phyloP scores from a whole-genome alignment of 345 rosid species.

The Psidium guajava region DNA sequence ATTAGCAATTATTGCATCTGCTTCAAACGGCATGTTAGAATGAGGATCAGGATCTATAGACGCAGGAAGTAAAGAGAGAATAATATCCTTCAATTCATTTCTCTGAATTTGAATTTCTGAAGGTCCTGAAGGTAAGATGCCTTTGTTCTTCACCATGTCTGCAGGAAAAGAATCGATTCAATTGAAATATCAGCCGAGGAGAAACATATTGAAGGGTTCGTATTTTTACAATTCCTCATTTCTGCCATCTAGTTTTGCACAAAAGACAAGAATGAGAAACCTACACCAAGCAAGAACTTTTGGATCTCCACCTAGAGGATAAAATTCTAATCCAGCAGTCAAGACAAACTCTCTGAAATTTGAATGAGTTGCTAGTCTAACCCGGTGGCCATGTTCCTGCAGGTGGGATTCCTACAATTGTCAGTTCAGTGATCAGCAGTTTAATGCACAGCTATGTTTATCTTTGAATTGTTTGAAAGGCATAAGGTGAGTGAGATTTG shows the following conservation, averaged over 20 bases:
- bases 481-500: background rate
- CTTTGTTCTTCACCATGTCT: conserved; percentile 66
- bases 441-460: background rate
- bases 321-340: conserved; percentile 63
- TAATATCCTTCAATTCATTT: conserved; percentile 36
- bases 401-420: background rate
- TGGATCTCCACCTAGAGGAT: conserved; percentile 58
- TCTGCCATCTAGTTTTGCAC: background rate
- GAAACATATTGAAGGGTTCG: background rate
- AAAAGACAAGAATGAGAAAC: conserved; percentile 11
- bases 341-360: conserved; percentile 59
- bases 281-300: conserved; percentile 63
- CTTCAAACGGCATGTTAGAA: conserved; percentile 19
- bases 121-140: conserved; percentile 48
- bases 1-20: conserved; percentile 47
- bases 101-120: conserved; percentile 44
- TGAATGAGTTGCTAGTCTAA: conserved; percentile 59
- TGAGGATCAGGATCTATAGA: conserved; percentile 32
- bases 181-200: background rate
- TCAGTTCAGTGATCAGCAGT: background rate
- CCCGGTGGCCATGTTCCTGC: conserved; percentile 69
- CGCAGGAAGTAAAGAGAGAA: conserved; percentile 44
- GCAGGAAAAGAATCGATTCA: background rate
- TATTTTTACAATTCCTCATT: background rate
- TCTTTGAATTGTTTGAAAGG: background rate